These are phyloP conservation scores for Alternaria sp. DNA, from an alignment of 2,329 filamentous ascomycete genomes.

Conservation along the genomic window DNA sequence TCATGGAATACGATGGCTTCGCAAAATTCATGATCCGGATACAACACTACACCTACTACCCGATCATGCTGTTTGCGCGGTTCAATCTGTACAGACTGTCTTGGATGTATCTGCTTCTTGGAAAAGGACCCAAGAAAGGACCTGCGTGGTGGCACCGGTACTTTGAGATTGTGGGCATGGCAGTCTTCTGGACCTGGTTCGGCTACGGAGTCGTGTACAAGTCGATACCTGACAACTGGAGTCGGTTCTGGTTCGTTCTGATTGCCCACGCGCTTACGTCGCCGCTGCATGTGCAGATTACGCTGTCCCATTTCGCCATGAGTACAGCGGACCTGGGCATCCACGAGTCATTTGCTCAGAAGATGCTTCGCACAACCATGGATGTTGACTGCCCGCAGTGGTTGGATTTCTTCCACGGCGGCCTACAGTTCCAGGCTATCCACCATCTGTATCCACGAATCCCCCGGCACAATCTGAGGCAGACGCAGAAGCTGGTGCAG, in stretches of 20 bases:
- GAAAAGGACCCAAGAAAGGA: constrained; percentile 64
- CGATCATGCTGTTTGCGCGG: constrained; percentile 70
- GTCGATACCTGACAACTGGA: constrained; percentile 65
- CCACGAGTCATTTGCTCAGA: constrained; percentile 72
- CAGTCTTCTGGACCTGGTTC: constrained; percentile 72
- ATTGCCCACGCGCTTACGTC: constrained; percentile 71
- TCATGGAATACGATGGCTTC: constrained; percentile 69
- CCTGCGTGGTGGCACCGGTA: constrained; percentile 74
- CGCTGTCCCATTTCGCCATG: constrained; percentile 77
- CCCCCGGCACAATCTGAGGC: constrained; percentile 72
- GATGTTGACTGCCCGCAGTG: constrained; percentile 76
- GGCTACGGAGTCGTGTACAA: constrained; percentile 71
- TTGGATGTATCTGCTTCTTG: constrained; percentile 69
- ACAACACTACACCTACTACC: constrained; percentile 74
- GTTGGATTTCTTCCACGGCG: constrained; percentile 76
- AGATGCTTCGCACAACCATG: constrained; percentile 76
- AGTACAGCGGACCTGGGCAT: constrained; percentile 70
- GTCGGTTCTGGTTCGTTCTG: constrained; percentile 68
- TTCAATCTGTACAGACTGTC: constrained; percentile 77
- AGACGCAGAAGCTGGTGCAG: constrained; percentile 66
- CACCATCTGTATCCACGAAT: constrained; percentile 75
- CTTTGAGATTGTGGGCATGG: constrained; percentile 69
- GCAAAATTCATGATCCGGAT: constrained; percentile 67
- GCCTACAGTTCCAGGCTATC: constrained; percentile 75
- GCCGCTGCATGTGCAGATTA: constrained; percentile 76